Evolutionary conservation across 176 grass and related monocot species (phyloP).

Genomic region (Cymbopogon citratus): DNA sequence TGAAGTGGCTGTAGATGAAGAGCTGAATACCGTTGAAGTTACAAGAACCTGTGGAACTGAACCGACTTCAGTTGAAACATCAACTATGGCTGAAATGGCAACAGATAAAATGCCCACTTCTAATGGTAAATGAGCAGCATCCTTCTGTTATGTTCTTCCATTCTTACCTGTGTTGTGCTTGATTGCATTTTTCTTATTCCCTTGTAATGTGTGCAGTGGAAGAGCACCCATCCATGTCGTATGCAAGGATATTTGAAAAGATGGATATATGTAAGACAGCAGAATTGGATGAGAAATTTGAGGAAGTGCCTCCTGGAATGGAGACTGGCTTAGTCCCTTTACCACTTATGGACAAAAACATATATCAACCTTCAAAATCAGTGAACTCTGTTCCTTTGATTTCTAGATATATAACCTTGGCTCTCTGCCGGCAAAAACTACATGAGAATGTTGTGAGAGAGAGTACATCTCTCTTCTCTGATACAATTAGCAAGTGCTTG

Average conservation of each 20-base stretch:
- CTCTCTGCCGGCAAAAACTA: constrained; percentile 66
- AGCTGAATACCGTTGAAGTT: not conserved
- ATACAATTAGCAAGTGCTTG: constrained; percentile 46
- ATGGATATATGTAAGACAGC: constrained; percentile 33
- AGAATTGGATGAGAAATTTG: constrained; percentile 45
- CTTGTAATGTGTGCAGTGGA: constrained; percentile 42
- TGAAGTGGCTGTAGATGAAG: constrained; percentile 33
- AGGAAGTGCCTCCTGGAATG: constrained; percentile 65
- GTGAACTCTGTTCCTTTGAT: constrained; percentile 34
- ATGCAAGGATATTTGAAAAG: constrained; percentile 65
- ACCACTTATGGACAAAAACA: constrained; percentile 28
- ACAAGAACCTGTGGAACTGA: constrained; percentile 2
- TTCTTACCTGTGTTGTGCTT: constrained; percentile 14
- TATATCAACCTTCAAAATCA: constrained; percentile 43
- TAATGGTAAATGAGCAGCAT: constrained; percentile 31
- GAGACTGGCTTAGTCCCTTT: constrained; percentile 38
- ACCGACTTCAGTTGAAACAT: constrained; percentile 4
- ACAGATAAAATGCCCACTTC: constrained; percentile 18
- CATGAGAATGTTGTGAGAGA: constrained; percentile 55
- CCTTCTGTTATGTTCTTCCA: constrained; percentile 9
- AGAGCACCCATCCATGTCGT: constrained; percentile 20
- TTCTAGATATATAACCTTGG: constrained; percentile 55
- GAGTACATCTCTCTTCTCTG: constrained; percentile 42
- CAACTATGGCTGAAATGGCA: constrained; percentile 24
- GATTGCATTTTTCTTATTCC: constrained; percentile 21